Conservation (phyloP, 202 grass and related monocot species). For the Eragrostis tef region DNA sequence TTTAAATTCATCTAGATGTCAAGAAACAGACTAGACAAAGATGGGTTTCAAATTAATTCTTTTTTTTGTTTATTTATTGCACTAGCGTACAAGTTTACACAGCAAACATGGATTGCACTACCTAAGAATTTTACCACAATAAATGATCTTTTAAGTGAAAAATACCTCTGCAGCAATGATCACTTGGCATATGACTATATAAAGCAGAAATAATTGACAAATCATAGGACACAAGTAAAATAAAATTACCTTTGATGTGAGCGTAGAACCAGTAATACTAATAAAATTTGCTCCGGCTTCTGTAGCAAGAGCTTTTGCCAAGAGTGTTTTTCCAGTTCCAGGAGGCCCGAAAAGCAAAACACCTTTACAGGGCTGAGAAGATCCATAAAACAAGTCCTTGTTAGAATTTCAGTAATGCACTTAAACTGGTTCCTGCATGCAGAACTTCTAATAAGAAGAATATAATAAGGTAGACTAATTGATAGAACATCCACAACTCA, state of each 20-base stretch:
- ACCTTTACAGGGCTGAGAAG: constrained; percentile 92
- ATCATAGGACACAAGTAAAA: constrained; percentile 9
- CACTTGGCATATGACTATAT: background rate
- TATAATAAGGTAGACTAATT: constrained; percentile 15
- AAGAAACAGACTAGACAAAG: background rate
- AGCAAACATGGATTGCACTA: constrained; percentile 7
- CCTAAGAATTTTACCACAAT: background rate
- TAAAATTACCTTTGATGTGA: constrained; percentile 89
- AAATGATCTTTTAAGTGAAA: background rate
- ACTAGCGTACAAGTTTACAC: background rate
- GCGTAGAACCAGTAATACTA: constrained; percentile 83
- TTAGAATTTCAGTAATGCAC: constrained; percentile 39
- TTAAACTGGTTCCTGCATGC: constrained; percentile 10
- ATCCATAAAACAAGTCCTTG: constrained; percentile 24
- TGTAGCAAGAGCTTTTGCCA: constrained; percentile 96
- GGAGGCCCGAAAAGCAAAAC: constrained; percentile 95
- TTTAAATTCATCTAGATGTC: background rate
- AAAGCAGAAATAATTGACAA: background rate
- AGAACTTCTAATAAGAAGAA: constrained; percentile 1
- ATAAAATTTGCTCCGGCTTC: constrained; percentile 99
- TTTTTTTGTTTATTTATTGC: background rate
- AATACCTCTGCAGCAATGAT: background rate
- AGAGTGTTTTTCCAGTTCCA: constrained; percentile 95
- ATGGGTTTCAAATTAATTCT: background rate
- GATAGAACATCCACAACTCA: constrained; percentile 3